Evolutionary conservation across 2,329 filamentous ascomycete species (phyloP).

Genomic region (Cryphonectria carpinicola): DNA sequence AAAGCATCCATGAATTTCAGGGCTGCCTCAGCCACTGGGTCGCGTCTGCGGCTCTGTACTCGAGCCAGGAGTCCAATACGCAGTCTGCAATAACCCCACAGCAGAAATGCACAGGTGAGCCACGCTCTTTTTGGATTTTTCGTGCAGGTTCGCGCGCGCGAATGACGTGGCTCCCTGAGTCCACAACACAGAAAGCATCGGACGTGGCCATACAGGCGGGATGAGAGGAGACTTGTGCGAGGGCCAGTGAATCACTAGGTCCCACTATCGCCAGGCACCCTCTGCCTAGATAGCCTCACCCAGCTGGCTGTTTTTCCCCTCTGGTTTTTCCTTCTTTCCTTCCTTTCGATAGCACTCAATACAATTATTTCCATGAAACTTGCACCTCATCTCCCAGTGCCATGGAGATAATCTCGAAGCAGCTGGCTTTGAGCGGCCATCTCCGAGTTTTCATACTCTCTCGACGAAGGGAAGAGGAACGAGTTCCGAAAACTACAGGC

Average conservation of each 20-base stretch:
- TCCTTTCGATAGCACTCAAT: too few species aligned
- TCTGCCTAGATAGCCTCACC: too few species aligned
- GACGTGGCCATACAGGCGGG: neutral
- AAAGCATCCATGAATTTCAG: neutral
- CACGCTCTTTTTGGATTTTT: too few species aligned
- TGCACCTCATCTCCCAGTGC: too few species aligned
- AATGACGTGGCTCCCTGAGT: neutral
- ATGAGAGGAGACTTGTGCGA: too few species aligned
- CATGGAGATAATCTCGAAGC: neutral
- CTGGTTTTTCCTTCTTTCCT: too few species aligned
- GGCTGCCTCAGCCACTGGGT: neutral
- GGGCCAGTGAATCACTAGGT: too few species aligned
- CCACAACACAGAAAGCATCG: neutral
- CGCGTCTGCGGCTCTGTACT: neutral
- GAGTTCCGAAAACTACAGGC: neutral
- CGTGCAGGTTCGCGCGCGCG: neutral
- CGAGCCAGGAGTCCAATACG: neutral
- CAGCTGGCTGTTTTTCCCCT: too few species aligned
- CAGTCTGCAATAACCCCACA: neutral
- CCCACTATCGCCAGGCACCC: too few species aligned
- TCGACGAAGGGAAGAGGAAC: neutral
- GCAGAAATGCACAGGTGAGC: too few species aligned
- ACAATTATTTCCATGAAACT: too few species aligned
- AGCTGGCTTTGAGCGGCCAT: slow-evolving; percentile 9
- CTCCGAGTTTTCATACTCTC: slow-evolving; percentile 3